Conservation (phyloP, 192 early-diverging fungal genomes). For the Irineochytrium annulatum region DNA sequence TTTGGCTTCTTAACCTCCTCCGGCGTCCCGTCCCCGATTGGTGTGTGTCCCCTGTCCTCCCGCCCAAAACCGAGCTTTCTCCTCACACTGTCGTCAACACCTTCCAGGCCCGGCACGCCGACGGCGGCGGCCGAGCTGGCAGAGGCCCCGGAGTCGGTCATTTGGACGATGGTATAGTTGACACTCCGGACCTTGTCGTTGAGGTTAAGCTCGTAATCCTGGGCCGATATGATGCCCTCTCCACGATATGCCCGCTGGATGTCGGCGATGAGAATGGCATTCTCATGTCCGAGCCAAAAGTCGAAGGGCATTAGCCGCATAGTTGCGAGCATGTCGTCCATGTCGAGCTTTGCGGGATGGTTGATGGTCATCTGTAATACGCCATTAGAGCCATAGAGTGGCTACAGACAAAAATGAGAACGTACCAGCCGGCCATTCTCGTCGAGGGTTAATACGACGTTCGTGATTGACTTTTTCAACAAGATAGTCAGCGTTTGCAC, state of each 20-base stretch:
- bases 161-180: constrained; percentile 26
- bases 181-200: constrained; percentile 14
- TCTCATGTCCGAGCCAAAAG: constrained; percentile 34
- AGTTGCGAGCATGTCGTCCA: constrained; percentile 14
- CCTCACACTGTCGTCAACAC: no score
- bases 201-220: constrained; percentile 26
- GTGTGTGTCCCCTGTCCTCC: neutral
- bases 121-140: neutral
- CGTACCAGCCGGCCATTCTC: constrained; percentile 29
- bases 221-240: constrained; percentile 7
- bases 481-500: no score
- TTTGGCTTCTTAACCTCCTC: constrained; percentile 3
- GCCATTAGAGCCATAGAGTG: neutral
- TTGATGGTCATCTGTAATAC: constrained; percentile 28
- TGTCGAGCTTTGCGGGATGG: constrained; percentile 17
- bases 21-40: neutral
- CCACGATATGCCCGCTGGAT: constrained; percentile 28
- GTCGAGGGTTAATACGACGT: constrained; percentile 30
- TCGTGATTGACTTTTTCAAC: no score
- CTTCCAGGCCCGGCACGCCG: no score
- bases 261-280: constrained; percentile 30
- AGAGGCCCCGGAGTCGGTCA: constrained; percentile 3
- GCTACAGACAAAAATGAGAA: constrained; percentile 9
- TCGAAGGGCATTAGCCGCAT: constrained; percentile 35
- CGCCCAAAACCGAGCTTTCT: no score